Percentiles rank a stretch among this genome's conserved stretches.
Evolutionary conservation across 2,329 filamentous ascomycete genomes (phyloP).

Genomic region (Sporothrix luriei): DNA sequence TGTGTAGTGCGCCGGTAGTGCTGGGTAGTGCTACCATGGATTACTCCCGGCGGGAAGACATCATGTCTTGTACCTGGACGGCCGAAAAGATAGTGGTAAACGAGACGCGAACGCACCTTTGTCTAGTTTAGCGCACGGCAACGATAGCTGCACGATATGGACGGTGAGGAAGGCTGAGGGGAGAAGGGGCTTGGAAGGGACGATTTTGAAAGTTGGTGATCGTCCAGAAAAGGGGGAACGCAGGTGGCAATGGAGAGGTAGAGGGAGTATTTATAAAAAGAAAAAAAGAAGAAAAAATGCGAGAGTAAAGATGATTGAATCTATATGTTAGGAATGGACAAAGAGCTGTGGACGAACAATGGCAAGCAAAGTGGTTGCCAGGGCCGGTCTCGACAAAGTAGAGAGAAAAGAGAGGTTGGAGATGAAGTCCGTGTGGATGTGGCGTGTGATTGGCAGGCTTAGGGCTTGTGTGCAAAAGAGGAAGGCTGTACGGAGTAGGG

Average conservation of each 20-base stretch:
- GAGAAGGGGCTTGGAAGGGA: not conserved
- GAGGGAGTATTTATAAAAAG: constrained; percentile 18
- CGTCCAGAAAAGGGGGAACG: not conserved
- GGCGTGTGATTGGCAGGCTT: constrained; percentile 3
- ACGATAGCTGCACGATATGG: not conserved
- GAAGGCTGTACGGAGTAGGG: not conserved
- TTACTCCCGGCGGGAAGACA: constrained; percentile 15
- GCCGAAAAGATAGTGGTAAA: constrained; percentile 26
- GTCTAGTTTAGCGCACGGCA: constrained; percentile 23
- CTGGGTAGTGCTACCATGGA: not conserved
- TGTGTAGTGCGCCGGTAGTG: constrained; percentile 27
- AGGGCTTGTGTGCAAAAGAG: not conserved
- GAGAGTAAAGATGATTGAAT: not conserved
- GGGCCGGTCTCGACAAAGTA: constrained; percentile 2
- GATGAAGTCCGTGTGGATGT: constrained; percentile 10
- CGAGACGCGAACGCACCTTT: constrained; percentile 25
- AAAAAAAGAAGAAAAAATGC: too few relatives aligned
- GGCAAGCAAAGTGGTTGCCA: constrained; percentile 7
- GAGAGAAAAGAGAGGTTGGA: constrained; percentile 14
- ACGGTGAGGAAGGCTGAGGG: constrained; percentile 1
- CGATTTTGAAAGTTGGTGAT: not conserved
- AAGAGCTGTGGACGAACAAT: not conserved
- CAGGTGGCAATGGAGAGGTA: not conserved
- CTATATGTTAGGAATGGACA: not conserved
- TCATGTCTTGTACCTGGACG: constrained; percentile 27